Percentiles rank a stretch among this genome's conserved stretches.
phyloP scores from a whole-genome alignment of 306 rosid genomes.

The Castanea mollissima region DNA sequence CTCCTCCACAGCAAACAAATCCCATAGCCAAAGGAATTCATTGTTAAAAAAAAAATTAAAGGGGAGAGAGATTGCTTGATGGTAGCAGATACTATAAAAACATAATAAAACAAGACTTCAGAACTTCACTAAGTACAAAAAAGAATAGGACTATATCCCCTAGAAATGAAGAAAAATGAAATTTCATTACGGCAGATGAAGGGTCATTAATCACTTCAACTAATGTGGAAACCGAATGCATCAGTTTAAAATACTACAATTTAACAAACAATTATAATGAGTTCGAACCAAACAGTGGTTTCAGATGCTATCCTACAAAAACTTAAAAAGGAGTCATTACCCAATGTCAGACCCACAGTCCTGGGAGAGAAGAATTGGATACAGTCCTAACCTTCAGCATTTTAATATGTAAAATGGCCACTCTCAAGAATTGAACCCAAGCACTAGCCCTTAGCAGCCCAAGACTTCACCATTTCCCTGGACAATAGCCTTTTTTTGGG shows the following conservation, averaged over 20 bases:
- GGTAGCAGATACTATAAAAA: slow-evolving; percentile 12
- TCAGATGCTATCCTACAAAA: not conserved
- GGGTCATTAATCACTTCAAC: not conserved
- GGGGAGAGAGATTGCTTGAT: slow-evolving; percentile 2
- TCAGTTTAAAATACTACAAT: not conserved
- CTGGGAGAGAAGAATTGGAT: not conserved
- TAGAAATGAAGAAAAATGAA: not conserved
- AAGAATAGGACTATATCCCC: slow-evolving; percentile 12
- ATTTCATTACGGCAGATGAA: not conserved
- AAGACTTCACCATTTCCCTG: not conserved
- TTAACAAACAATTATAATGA: not conserved
- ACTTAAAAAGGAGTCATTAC: not conserved
- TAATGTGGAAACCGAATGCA: not conserved
- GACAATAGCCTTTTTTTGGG: not conserved
- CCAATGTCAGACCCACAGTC: not conserved
- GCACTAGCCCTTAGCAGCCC: not conserved
- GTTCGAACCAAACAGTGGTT: too few species aligned
- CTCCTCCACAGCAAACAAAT: slow-evolving; percentile 19
- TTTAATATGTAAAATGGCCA: not conserved
- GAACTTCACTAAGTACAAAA: slow-evolving; percentile 17
- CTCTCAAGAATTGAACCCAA: not conserved
- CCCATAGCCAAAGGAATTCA: slow-evolving; percentile 9
- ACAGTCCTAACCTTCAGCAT: not conserved
- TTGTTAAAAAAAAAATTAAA: slow-evolving; percentile 8
- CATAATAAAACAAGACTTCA: slow-evolving; percentile 23